phyloP scores from a whole-genome alignment of 2,329 filamentous ascomycete species.

The Colletotrichum sp. region DNA sequence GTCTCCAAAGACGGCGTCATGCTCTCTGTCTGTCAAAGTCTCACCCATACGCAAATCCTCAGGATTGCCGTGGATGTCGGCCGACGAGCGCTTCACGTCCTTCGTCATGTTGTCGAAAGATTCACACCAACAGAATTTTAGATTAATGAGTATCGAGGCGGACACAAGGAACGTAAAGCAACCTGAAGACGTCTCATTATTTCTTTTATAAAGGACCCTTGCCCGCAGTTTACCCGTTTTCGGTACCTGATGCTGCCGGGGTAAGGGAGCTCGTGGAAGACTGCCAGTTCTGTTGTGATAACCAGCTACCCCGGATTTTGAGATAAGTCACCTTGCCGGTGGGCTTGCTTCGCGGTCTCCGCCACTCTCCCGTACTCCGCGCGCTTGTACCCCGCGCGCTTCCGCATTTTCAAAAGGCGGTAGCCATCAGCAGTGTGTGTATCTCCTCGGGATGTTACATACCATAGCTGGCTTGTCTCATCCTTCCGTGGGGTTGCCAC shows the following conservation, averaged over 20 bases:
- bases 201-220: not conserved
- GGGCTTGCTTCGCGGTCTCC: not conserved
- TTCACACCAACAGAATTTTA: accelerated
- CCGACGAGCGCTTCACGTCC: accelerated
- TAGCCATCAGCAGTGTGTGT: accelerated
- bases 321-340: not conserved
- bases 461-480: accelerated
- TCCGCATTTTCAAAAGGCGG: accelerated
- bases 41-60: not conserved
- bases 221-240: not conserved
- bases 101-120: not conserved
- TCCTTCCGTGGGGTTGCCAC: accelerated
- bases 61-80: not conserved
- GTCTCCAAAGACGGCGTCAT: not conserved
- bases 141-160: not conserved
- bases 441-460: not conserved
- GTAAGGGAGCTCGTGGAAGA: not conserved
- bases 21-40: not conserved
- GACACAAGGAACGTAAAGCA: not conserved
- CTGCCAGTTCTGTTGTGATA: not conserved
- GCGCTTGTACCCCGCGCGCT: too few species aligned
- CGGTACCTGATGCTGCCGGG: not conserved
- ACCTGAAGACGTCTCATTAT: not conserved
- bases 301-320: not conserved
- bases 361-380: not conserved